Base-by-base conservation (phyloP, 2,329 filamentous ascomycete genomes). In the Xylariaceae sp. region DNA sequence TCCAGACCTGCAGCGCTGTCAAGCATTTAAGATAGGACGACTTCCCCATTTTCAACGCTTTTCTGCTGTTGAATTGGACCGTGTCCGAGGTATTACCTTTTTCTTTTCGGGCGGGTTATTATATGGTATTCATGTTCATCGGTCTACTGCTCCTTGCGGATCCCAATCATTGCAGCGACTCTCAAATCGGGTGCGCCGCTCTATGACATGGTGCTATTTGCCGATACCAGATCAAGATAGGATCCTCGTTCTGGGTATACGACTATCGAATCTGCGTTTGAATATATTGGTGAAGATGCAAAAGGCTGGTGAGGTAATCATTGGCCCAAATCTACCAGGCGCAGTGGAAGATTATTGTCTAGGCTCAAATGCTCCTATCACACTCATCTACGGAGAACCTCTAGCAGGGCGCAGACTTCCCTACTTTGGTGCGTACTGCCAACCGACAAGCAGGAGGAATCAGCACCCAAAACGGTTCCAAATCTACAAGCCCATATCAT, bases 41-140 rank as follows among this genome's bases (percentile, higher is more conserved):
- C 1, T 19, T 42, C 45, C 16, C 33, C 22, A 31, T 9, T 50
- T 22, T 43, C 44, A 45, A 38, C 47, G 48, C 18, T 48, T 45
- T 41, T 54, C 45, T 38, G 44, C 48, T 33, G 52, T 51, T 48
- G 45, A 54, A n/a, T 2, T 45, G 18, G 41, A 14, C 16, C 31
- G 45, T 40, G 16, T 51, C 12, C 40, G 13, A 39, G 48, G 48
- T 14, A 54, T 54, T 33, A 54, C 52, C 40, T 54, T 54, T 45
- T 48, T 54, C 42, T 54, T 54, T 11, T 50, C 52, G 33, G 31
- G 22, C 14, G 19, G 19, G 12, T 41, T 33, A 40, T 41, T 33
- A 40, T 45, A 48, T 19, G 45, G 45, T 31, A n/a, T 54, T 42
- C 48, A 54, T 14, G 14, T 42, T 11, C 52, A 54, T 43, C 28